Base-by-base conservation (phyloP, 2,329 filamentous ascomycete species). In the Penicillium thymicola region DNA sequence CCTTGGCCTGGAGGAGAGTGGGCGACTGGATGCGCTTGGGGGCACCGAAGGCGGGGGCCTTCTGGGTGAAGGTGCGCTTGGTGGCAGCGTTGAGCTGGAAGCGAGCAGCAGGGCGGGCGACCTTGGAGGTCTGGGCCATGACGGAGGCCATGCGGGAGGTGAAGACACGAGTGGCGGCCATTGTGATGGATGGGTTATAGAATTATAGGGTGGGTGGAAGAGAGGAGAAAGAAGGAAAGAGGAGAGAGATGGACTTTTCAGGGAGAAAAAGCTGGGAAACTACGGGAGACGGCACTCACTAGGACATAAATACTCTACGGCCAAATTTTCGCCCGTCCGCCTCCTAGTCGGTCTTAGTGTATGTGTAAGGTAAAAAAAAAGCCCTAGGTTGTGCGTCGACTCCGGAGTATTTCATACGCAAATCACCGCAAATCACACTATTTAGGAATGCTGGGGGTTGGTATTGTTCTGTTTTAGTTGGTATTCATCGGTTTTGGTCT, bases 151-250 rank as follows among this genome's bases (percentile, higher is more conserved):
- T 83, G 79, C 89, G 86, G 74, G 87, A 87, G 77, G 88, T 85
- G 80, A 90, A 83, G 78, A 90, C 83, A 81, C 89, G 88, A 78
- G 85, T 81, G 78, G 85, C 83, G 78, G 88, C 86, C 89, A 92
- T 92, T 90, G 84, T 85, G 84, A 86, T 79, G 81, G 77, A 78
- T 43, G 45, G 51, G 14, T 30, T 80, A 74, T 75, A 57, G 59
- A 51, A 57, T 67, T 59, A 57, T 46, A 57, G 56, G 47, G 53
- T 54, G 55, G 55, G 58, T 50, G 62, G 59, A 60, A 63, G 61
- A 65, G 61, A 65, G 60, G 61, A 64, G 59, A 62, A 59, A 60
- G 61, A 60, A 64, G 48, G 52, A 57, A 58, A 59, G 59, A 66
- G 63, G 62, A 59, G 60, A 61, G 55, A 61, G 64, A 61, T 61